Evolutionary conservation across 2,329 filamentous ascomycete species (phyloP), one percentile per base, ranked within the genome.

Genomic region (Zymoseptoria ardabiliae): DNA sequence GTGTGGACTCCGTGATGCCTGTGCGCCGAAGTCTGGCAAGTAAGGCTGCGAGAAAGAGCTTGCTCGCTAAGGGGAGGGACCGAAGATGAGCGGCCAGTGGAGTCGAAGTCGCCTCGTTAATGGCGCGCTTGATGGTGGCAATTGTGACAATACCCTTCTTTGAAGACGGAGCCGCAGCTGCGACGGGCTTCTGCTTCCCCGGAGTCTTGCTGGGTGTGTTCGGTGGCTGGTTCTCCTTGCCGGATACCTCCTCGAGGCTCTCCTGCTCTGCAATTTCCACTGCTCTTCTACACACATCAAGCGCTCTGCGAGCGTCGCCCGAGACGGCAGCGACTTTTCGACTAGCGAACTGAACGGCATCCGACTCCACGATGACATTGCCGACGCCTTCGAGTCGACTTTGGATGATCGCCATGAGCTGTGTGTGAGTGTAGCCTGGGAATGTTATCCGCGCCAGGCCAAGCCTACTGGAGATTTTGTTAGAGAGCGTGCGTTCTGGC

Each of bases 261-360:
- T 93, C 88, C 54, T 88, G 82, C 74, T 99, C 94, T 28, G 93
- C 94, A 23, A 99, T 85, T 75, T 99, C 94, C 13, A 99, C 94
- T 1, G 94, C 94, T 64, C 94, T 85, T 28, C 94, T 85, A 73
- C 95, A 99, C 61, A 99, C 97, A 69, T 99, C 94, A 20, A 99
- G 81, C 1, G 92, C 94, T 64, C 94, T 85, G 58, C 94, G 83
- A 19, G 94, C 94, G 69, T 99, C 94, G 60, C 94, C 95, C 64
- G 90, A 95, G 51, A 99, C 95, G 48, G 94, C 93, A 4, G 94
- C 94, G 30, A 99, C 94, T 76, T 99, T 99, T 62, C 94, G 86
- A 67, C 90, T 93, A 3, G 94, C 94, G 71, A 99, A 99, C 75
- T 97, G 93, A 54, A 99, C 84, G 13, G 94, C 95, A 70, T 99